Conservation (phyloP, 371 early-diverging fungal species). For the Fennellomyces sp. region DNA sequence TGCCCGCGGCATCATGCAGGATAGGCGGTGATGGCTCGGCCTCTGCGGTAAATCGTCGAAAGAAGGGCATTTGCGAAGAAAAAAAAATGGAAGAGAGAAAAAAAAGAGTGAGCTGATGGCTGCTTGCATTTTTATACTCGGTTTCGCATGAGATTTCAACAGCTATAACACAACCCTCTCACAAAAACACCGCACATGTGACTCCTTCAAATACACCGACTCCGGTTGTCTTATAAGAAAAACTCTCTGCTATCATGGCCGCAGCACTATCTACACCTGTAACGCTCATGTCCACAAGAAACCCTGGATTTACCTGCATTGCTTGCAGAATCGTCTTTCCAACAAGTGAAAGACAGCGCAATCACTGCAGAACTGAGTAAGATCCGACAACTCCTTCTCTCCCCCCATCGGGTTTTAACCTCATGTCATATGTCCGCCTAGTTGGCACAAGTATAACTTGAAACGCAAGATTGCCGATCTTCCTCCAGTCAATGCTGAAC, state of each 20-base stretch:
- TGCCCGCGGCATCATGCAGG: slow-evolving; percentile 15
- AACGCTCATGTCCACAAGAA: not conserved
- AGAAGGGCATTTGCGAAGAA: not conserved
- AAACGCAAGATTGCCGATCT: slow-evolving; percentile 86
- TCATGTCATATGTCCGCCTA: slow-evolving; percentile 5
- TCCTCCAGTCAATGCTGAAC: slow-evolving; percentile 72
- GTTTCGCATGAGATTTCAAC: not conserved
- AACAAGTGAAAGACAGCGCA: slow-evolving; percentile 79
- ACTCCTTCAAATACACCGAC: not conserved
- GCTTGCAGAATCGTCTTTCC: slow-evolving; percentile 88
- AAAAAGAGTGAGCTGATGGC: not conserved
- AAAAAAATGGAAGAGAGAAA: not conserved
- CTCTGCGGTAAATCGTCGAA: not conserved
- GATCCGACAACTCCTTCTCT: not conserved
- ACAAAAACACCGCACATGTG: not conserved
- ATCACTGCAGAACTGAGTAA: slow-evolving; percentile 83
- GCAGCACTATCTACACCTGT: not conserved
- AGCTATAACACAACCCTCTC: not conserved
- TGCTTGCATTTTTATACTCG: not conserved
- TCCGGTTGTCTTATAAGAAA: not conserved
- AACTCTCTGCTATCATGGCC: not conserved
- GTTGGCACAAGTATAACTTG: slow-evolving; percentile 91
- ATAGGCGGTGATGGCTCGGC: not conserved
- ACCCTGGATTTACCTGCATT: slow-evolving; percentile 63
- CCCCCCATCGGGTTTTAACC: not conserved